Conservation (phyloP, 2,329 filamentous ascomycete genomes). For the Fusarium sp. region DNA sequence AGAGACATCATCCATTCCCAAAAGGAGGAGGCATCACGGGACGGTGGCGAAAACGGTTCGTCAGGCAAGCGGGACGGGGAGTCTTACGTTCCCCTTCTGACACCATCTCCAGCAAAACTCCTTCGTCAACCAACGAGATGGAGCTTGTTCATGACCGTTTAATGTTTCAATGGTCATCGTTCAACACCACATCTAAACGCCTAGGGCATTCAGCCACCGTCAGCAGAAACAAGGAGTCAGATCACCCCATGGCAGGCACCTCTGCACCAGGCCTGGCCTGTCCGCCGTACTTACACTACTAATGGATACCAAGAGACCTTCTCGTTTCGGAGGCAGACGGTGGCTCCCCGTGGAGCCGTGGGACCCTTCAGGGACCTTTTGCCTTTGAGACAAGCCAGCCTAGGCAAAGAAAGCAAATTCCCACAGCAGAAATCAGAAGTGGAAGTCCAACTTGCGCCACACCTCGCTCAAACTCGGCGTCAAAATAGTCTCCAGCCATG, state of each 20-base stretch:
- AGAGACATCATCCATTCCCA: not conserved
- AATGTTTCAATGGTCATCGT: constrained; percentile 18
- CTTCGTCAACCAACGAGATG: not conserved
- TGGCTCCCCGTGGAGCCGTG: constrained; percentile 14
- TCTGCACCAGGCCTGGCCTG: not conserved
- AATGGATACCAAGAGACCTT: constrained; percentile 12
- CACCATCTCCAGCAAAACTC: constrained; percentile 14
- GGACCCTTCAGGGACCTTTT: constrained; percentile 19
- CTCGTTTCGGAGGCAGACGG: constrained; percentile 24
- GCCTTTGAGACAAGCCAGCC: constrained; percentile 8
- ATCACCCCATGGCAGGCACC: not conserved
- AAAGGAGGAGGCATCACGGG: constrained; percentile 11
- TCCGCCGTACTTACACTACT: not conserved
- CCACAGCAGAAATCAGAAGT: constrained; percentile 20
- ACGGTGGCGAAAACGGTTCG: constrained; percentile 39
- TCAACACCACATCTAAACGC: not conserved
- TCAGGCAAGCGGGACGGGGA: constrained; percentile 32
- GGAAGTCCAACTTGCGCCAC: constrained; percentile 26
- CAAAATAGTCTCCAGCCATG: constrained; percentile 25
- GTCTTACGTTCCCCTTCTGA: constrained; percentile 30
- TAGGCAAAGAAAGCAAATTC: constrained; percentile 17
- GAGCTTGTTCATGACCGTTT: not conserved
- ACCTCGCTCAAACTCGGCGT: constrained; percentile 32
- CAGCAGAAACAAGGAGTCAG: not conserved
- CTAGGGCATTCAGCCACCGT: not conserved